phyloP scores from a whole-genome alignment of 371 early-diverging fungal genomes.

The Cladochytrium tenue region DNA sequence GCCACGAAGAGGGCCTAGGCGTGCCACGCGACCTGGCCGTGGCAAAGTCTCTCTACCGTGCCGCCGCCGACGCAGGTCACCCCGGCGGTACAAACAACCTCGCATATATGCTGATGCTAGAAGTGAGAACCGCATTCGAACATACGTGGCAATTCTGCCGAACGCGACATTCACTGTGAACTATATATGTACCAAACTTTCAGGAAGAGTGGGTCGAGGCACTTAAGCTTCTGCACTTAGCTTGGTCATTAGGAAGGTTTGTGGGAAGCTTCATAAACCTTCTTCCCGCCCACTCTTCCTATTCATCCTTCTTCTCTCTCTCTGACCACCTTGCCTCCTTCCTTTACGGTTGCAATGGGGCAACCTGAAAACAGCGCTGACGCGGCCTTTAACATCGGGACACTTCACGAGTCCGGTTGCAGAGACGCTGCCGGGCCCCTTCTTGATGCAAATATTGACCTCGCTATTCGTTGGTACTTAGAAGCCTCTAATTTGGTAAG shows the following conservation, averaged over 20 bases:
- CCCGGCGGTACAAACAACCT: constrained; percentile 49
- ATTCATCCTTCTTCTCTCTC: too few relatives aligned
- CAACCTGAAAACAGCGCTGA: too few relatives aligned
- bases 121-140: constrained; percentile 20
- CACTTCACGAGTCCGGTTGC: constrained; percentile 46
- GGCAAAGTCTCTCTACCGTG: constrained; percentile 47
- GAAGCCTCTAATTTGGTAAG: constrained; percentile 37
- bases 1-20: constrained; percentile 60
- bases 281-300: too few relatives aligned
- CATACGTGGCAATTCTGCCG: too few relatives aligned
- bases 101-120: constrained; percentile 47
- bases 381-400: constrained; percentile 41
- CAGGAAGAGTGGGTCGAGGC: too few relatives aligned
- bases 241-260: too few relatives aligned
- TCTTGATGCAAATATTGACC: constrained; percentile 24
- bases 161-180: too few relatives aligned
- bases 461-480: constrained; percentile 44
- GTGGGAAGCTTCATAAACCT: too few relatives aligned
- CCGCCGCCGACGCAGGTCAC: constrained; percentile 48
- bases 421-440: constrained; percentile 24
- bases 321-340: too few relatives aligned
- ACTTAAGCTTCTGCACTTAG: too few relatives aligned
- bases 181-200: too few relatives aligned
- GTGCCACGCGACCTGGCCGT: constrained; percentile 38
- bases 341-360: too few relatives aligned